Evolutionary conservation across 352 stramenopile genomes (phyloP), one percentile per base, ranked within the genome.

Genomic region (Pythium utonaiense): DNA sequence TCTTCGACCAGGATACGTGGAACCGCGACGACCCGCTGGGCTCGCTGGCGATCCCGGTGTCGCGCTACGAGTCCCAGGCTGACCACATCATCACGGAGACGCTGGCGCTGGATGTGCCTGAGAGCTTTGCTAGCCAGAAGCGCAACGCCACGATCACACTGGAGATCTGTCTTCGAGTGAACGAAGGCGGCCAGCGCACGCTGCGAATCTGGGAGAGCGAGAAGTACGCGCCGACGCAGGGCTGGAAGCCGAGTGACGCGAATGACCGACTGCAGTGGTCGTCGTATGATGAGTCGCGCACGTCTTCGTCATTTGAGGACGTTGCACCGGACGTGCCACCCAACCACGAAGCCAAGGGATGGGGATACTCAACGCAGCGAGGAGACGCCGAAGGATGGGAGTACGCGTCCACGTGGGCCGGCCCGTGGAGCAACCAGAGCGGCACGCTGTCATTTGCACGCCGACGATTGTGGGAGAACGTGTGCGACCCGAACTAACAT

Each of bases 131-230:
- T 31, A 53, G 58, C 66, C 64, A 69, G 55, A 50, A 76, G 62
- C 21, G 55, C 25, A 24, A 86, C 40, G 62, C 66, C 42, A 64
- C 61, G 27, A 66, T 83, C 48, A 62, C 66, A 27, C 53, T 78
- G 4, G 76, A 88, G 50, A 67, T 84, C 49, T 75, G 73, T 40
- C 64, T 83, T 22, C 75, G 64, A 8, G 50, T 84, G 28, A 69
- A 87, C 65, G 83, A 80, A 49, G 72, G 74, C 57, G 74, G 77
- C 62, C 64, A 86, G 45, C 73, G 74, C 62, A 79, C 70, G 36
- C 57, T 92, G 45, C 75, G 69, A 45, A 67, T 90, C 17, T 88
- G 77, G 77, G 78, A 92, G 69, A 89, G 88, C 52, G 77, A 90
- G 56, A 58, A 75, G 58, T 92, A 74, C 57, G 33, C 49, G 53